Evolutionary conservation across 768 basidiomycete species (phyloP), one percentile per base, ranked within the genome.

Genomic region (Lepiota brunneoincarnata): DNA sequence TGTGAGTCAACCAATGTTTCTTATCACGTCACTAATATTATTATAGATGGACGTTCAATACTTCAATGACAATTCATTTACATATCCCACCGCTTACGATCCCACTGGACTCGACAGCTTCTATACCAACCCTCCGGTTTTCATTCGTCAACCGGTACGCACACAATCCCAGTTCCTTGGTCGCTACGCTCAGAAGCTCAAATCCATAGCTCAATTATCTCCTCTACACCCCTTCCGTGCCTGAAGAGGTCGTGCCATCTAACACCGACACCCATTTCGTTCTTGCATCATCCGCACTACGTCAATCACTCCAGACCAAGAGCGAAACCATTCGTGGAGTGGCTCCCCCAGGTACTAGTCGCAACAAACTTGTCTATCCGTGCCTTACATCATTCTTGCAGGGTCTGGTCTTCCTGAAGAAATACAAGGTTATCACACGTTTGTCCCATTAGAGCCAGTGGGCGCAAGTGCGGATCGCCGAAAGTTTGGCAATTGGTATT

Each of bases 371-470:
- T 36, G 10, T 12, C 35, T 20, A 9, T 34, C 6, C 10, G 12
- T 3, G 15, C 23, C 70, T 6, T 67, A 70, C 58, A 68, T 76
- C 12, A 59, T 70, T 34, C 59, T 71, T 18, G 64, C 69, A 50
- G 82, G 82, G 2, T 71, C 81, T 6, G 79, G 78, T 17, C 75
- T 97, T 7, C 95, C 95, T 0, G 86, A 91, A 15, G 92, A 96
- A 57, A 70, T 98, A 1, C 90, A 93, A 63, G 90, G 91, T 2
- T 99, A 98, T 63, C 92, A 97, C 67, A 83, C 87, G 0, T 78
- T 98, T 14, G 79, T 87, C 6, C 91, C 91, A 0, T 77, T 98
- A 2, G 93, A 95, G 65, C 71, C 73, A 26, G 69, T 70, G 18
- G 62, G 60, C 11, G 60, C 69, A 2, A 64, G 68, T 7, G 66